A percentile compares a stretch with the other conserved stretches of the same genome.
Conservation (phyloP, 106 monocot genomes). For the Dendrobium nobile region DNA sequence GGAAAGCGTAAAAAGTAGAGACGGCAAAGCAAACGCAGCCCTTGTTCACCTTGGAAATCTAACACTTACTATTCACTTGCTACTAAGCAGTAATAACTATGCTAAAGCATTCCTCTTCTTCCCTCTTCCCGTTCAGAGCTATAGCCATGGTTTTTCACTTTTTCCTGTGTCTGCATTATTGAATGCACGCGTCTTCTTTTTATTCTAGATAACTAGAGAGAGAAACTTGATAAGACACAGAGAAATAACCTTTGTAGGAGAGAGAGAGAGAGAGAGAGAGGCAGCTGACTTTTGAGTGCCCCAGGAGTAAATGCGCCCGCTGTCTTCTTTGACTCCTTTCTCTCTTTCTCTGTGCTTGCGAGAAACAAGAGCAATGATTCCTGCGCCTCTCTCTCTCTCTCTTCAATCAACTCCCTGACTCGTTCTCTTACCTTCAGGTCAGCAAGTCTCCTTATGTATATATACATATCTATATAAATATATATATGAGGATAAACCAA, state of each 20-base stretch:
- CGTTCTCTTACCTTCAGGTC: background rate
- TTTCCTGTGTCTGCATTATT: background rate
- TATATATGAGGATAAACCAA: background rate
- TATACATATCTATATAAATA: background rate
- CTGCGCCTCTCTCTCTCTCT: background rate
- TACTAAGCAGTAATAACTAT: background rate
- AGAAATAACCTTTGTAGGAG: background rate
- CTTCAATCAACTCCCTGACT: background rate
- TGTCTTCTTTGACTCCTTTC: background rate
- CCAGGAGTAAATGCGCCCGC: constrained; percentile 11
- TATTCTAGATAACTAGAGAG: background rate
- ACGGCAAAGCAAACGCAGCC: background rate
- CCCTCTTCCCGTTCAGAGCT: too few species aligned
- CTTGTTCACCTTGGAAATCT: background rate
- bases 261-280: background rate
- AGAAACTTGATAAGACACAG: background rate
- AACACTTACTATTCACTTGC: background rate
- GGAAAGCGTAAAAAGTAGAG: background rate
- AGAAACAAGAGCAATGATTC: background rate
- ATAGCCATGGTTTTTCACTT: background rate
- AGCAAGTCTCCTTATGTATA: constrained; percentile 5
- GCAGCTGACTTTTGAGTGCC: background rate
- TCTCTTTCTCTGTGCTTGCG: background rate
- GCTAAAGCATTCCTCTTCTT: too few species aligned
- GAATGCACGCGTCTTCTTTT: background rate